Base-by-base conservation (phyloP, 148 eudicot species). In the Chenopodium suecicum region DNA sequence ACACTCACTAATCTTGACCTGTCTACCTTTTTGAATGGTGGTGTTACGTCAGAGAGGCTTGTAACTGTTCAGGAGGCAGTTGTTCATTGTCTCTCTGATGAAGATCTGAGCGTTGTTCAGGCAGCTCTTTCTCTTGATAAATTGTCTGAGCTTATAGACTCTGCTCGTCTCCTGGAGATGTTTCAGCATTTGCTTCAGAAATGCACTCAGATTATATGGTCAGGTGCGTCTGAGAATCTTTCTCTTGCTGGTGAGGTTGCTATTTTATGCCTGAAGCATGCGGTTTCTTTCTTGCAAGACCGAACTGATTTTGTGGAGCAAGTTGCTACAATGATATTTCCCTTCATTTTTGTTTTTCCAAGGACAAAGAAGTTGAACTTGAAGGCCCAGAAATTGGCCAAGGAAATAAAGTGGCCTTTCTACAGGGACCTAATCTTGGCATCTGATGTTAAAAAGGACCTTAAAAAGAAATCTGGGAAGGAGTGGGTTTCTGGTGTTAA, bases 101-200 rank as follows among this genome's bases (percentile, higher is more conserved):
- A 88, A 70, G 98, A 96, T 82, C 79, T 96, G 76, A 86, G 89
- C 81, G 98, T 96, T 66, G 92, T 92, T 73, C 84, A 86, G 69
- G 94, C 94, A 75, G 93, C 91, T 81, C 74, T 96, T 50, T 89
- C 86, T 78, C 76, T 94, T 80, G 86, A 85, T 80, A 83, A 85
- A 83, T 84, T 96, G 84, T 64, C 89, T 12, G 91, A 89, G 72
- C 81, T 88, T 48, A 64, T 96, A 29, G 84, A 75, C 78, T 78
- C 88, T 34, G 46, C 70, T 65, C 29, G 69, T 86, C 90, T 91
- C 50, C 80, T 93, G 69, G 88, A 89, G 74, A 88, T 85, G 67
- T 82, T 89, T 68, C 89, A 83, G 77, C 78, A 76, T 76, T 89
- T 92, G 90, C 90, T 96, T 81, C 85, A 76, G 31, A 90, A 91